Conservation (phyloP, 2,329 filamentous ascomycete genomes). For the Ceratocystis albifundus region DNA sequence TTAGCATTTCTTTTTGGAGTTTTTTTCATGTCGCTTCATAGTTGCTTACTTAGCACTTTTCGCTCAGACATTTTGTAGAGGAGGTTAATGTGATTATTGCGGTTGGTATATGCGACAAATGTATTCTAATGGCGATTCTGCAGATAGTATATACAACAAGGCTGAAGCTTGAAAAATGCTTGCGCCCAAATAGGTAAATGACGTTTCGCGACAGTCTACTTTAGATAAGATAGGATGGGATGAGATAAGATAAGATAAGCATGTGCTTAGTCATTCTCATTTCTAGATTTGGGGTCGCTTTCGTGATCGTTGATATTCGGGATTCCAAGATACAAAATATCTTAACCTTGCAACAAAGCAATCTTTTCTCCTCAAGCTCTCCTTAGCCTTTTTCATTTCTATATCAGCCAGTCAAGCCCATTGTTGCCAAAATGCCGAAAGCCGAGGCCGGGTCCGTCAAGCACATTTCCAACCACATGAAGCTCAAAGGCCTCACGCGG, state of each 20-base stretch:
- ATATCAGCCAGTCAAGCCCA: not conserved
- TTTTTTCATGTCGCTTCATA: not conserved
- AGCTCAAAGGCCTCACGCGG: slow-evolving; percentile 64
- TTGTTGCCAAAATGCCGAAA: slow-evolving; percentile 59
- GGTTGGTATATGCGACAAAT: not conserved
- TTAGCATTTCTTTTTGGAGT: slow-evolving; percentile 15
- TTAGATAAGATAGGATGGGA: slow-evolving; percentile 17
- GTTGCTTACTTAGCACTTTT: slow-evolving; percentile 53
- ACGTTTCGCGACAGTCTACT: not conserved
- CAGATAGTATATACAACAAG: not conserved
- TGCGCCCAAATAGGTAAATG: slow-evolving; percentile 2
- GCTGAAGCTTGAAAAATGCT: slow-evolving; percentile 8
- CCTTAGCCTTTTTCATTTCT: not conserved
- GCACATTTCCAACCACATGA: slow-evolving; percentile 80
- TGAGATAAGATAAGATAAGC: not conserved
- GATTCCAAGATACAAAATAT: not conserved
- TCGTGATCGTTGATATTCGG: not conserved
- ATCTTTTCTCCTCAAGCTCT: not conserved
- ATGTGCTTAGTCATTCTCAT: slow-evolving; percentile 16
- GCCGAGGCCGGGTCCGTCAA: slow-evolving; percentile 91
- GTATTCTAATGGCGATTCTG: not conserved
- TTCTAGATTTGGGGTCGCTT: not conserved
- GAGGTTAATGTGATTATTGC: not conserved
- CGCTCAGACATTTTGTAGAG: slow-evolving; percentile 63
- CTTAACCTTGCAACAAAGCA: not conserved